Percentiles rank a stretch among this genome's conserved stretches.
Conservation (phyloP, 371 early-diverging fungal genomes). For the Blakeslea trispora region DNA sequence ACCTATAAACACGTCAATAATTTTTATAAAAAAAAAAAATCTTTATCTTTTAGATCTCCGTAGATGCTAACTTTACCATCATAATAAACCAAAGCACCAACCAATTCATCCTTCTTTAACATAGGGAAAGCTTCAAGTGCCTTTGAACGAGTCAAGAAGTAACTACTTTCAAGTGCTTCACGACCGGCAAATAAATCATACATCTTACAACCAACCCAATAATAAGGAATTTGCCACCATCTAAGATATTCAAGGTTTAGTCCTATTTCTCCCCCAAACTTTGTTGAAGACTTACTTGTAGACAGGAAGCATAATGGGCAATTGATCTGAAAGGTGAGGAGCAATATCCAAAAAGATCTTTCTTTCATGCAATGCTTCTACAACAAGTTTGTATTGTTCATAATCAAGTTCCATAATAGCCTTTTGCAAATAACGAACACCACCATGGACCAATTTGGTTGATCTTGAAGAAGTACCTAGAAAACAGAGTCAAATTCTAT, state of each 20-base stretch:
- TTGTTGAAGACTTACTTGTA: slow-evolving; percentile 77
- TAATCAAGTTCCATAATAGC: slow-evolving; percentile 95
- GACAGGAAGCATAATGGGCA: slow-evolving; percentile 96
- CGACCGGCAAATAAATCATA: slow-evolving; percentile 95
- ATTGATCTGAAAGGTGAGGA: slow-evolving; percentile 92
- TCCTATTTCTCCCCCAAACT: not conserved
- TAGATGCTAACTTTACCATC: slow-evolving; percentile 70
- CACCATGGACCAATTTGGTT: slow-evolving; percentile 99
- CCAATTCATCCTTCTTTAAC: slow-evolving; percentile 87
- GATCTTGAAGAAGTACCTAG: slow-evolving; percentile 93
- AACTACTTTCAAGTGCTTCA: slow-evolving; percentile 86
- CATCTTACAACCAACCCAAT: slow-evolving; percentile 94
- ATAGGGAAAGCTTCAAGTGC: slow-evolving; percentile 95
- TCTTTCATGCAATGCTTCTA: slow-evolving; percentile 97
- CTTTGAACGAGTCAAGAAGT: slow-evolving; percentile 83
- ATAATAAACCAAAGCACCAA: slow-evolving; percentile 97
- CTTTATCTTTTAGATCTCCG: slow-evolving; percentile 3
- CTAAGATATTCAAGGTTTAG: slow-evolving; percentile 29
- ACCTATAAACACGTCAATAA: slow-evolving; percentile 44
- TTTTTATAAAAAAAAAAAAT: not conserved
- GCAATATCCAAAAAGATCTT: slow-evolving; percentile 93
- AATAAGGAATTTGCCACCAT: slow-evolving; percentile 97
- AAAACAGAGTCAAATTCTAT: no score
- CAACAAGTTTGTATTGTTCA: slow-evolving; percentile 97
- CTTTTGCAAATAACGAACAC: slow-evolving; percentile 99